A percentile compares a stretch with the other conserved stretches of the same genome.
These are phyloP conservation scores for Entrophospora sp. DNA, from an alignment of 192 early-diverging fungal genomes.

Conservation along the genomic window DNA sequence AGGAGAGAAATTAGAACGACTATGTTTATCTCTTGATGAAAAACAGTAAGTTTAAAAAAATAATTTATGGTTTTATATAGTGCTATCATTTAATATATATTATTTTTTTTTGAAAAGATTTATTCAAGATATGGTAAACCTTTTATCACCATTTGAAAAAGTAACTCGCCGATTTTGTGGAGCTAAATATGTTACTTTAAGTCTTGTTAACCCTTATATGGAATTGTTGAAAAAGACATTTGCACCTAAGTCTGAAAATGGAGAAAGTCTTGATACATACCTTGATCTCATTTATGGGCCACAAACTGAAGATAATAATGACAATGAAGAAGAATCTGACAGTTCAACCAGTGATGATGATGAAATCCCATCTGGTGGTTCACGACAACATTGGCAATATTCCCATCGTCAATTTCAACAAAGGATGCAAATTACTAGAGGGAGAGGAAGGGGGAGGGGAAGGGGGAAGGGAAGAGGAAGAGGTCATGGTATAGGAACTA, in stretches of 20 bases:
- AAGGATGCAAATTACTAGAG: neutral
- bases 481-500: no score
- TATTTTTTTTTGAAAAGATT: neutral
- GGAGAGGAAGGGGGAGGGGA: no score
- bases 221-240: neutral
- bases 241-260: neutral
- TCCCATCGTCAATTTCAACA: neutral
- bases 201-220: neutral
- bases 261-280: neutral
- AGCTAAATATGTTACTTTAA: neutral
- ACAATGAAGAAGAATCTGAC: neutral
- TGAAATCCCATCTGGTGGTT: neutral
- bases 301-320: neutral
- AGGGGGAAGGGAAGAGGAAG: no score
- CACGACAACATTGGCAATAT: neutral
- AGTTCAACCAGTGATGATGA: neutral
- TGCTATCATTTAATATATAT: neutral
- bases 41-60: neutral
- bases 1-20: neutral
- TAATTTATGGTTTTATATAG: neutral
- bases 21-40: neutral
- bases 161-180: neutral
- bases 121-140: neutral
- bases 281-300: neutral
- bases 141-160: neutral